Base-by-base conservation (phyloP, 2,329 filamentous ascomycete species). In the Sporothrix sp. region DNA sequence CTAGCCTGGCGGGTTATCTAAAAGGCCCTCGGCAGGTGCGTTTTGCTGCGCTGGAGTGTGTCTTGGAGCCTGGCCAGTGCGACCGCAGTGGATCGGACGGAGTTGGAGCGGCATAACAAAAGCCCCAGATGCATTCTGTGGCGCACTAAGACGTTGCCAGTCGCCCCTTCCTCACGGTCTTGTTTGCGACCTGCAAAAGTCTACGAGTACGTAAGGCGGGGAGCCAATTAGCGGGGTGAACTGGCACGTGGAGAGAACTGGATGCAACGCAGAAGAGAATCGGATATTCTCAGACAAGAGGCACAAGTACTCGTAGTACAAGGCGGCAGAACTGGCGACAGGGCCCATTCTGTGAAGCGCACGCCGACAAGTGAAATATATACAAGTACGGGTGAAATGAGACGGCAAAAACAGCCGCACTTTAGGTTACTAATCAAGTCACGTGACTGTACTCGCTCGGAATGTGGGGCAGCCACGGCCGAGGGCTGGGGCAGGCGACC, bases 11-110 rank as follows among this genome's bases (percentile, higher is more conserved):
- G 50, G 44, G 35, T 48, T 48, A 48, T 44, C 38, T 48, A 32
- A 39, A 48, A 44, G 43, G 50, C 32, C 44, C 44, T 52, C 50
- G 50, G 50, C 44, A 44, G 37, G 50, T 52, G 50, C n/a, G 25
- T 39, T 48, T 38, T 30, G 42, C 25, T 28, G 25, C 6, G 25
- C 25, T 6, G 25, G 25, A 28, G 25, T 8, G 32, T 27, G 27
- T 38, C 8, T n/a, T 40, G 27, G 18, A n/a, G 25, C 5, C 5
- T 28, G 11, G 13, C 44, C 35, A 23, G 23, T 37, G 35, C 25
- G 35, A 37, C 23, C 7, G 14, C 16, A 28, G 44, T 47, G 44
- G 44, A 38, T 16, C 32, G 25, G 7, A 21, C n/a, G 43, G 43
- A 46, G 43, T 33, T 33, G 33, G 14, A 43, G 30, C 50, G 50